Evolutionary conservation across 75 land plant genomes (phyloP).

Genomic region (Picea sitchensis): DNA sequence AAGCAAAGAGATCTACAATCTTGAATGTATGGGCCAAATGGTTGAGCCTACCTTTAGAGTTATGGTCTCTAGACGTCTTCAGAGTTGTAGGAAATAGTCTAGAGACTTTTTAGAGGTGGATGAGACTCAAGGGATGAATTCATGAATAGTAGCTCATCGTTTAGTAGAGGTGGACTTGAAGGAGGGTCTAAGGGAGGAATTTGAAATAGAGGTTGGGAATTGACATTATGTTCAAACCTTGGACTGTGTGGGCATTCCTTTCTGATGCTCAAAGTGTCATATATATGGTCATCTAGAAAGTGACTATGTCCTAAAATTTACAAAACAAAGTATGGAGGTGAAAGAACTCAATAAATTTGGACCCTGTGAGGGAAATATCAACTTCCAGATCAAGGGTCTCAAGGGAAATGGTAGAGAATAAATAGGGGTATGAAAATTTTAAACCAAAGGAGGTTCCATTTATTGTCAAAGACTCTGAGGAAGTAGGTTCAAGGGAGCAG

Average conservation of each 20-base stretch:
- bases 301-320: no score
- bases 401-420: no score
- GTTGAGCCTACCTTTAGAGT: not conserved
- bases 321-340: no score
- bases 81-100: not conserved
- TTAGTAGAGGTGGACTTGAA: not conserved
- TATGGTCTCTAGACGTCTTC: not conserved
- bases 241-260: not conserved
- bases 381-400: no score
- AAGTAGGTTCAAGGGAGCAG: no score
- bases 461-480: no score
- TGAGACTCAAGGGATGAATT: not conserved
- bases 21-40: not conserved
- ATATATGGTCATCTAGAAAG: no score
- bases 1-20: not conserved
- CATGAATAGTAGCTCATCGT: not conserved
- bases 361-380: no score
- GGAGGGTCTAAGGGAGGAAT: not conserved
- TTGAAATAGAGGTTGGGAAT: not conserved
- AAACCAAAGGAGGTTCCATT: no score
- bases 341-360: no score
- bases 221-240: not conserved
- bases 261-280: no score
- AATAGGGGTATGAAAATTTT: no score
- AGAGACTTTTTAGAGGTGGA: not conserved